Base-by-base conservation (phyloP, 2,329 filamentous ascomycete genomes). In the Waltergamsia citrina region DNA sequence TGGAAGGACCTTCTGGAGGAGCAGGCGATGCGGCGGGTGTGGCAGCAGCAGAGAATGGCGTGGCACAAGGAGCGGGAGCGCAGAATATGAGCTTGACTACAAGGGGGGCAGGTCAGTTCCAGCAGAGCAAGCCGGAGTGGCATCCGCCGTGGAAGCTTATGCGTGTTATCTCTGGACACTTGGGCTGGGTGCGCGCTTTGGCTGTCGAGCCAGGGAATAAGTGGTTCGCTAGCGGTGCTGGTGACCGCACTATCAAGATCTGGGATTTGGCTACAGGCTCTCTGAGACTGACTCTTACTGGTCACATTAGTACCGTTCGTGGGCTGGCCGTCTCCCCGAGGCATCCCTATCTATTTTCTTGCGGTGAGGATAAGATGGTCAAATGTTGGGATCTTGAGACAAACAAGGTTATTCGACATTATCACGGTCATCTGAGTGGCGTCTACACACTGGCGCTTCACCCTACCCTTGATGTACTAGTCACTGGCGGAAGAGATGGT, bases 381-480 rank as follows among this genome's bases (percentile, higher is more conserved):
- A 98, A 98, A 62, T 98, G 92, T 63, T 98, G 92, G 92, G 92
- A 98, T 63, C 65, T 98, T 44, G 92, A 98, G 60, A 95, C 90
- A n/a, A 98, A 98, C 66, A 95, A 95, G 60, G 92, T 98, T 39
- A 95, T 96, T 52, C 77, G 90, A 25, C 87, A 95, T 60, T 98
- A 96, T 57, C 92, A 98, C 56, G 93, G 93, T 14, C 92, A 98
- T 62, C 66, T 98, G 16, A 94, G 85, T 47, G 92, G 92, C 43
- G 92, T 98, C 4, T 98, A 98, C 61, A 88, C 88, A 1, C 67
- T 98, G 6, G 76, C 84, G 3, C 65, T 98, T n/a, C 92, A 98
- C 53, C 92, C 92, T 1, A 94, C 87, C 0, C 72, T 98, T 6
- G 92, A 98, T 50, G 84, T 98, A 1, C 71, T 98, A 14, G 88